Conservation (phyloP, 1,284 basidiomycete species). For the Trametes polyzona region DNA sequence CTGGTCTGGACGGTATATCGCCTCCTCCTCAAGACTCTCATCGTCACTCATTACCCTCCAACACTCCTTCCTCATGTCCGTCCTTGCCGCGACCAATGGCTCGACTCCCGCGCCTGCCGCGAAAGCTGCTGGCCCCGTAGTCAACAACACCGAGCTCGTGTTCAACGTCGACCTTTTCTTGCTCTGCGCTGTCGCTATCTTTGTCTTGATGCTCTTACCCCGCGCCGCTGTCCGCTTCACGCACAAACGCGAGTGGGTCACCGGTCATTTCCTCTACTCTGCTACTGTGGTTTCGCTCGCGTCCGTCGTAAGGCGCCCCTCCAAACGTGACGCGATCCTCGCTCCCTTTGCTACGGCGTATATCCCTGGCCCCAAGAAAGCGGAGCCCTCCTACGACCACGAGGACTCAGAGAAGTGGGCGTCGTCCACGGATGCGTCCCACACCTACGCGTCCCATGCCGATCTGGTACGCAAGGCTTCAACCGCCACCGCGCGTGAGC, state of each 20-base stretch:
- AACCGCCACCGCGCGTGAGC: conserved; percentile 20
- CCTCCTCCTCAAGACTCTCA: background rate
- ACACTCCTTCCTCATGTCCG: conserved; percentile 20
- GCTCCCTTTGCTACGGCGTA: conserved; percentile 13
- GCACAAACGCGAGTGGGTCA: conserved; percentile 37
- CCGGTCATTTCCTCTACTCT: conserved; percentile 37
- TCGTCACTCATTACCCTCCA: conserved; percentile 8
- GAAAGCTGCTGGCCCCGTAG: conserved; percentile 1
- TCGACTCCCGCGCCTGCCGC: conserved; percentile 12
- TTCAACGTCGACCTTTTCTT: conserved; percentile 38
- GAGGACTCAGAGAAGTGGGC: conserved; percentile 18
- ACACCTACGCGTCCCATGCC: conserved; percentile 29
- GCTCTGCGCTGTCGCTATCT: conserved; percentile 33
- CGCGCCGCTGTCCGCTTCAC: conserved; percentile 38
- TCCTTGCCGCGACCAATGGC: conserved; percentile 16
- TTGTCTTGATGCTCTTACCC: conserved; percentile 38
- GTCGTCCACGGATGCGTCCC: conserved; percentile 21
- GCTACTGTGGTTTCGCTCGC: conserved; percentile 20
- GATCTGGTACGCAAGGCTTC: conserved; percentile 27
- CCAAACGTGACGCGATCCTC: conserved; percentile 16
- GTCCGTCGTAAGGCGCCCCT: conserved; percentile 6
- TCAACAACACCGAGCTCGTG: conserved; percentile 31
- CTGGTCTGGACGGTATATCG: conserved; percentile 2
- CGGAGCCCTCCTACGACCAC: conserved; percentile 1
- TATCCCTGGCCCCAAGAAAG: background rate